These are phyloP conservation scores for Carex parvula DNA, from an alignment of 176 grass and related monocot species.

Conservation along the genomic window DNA sequence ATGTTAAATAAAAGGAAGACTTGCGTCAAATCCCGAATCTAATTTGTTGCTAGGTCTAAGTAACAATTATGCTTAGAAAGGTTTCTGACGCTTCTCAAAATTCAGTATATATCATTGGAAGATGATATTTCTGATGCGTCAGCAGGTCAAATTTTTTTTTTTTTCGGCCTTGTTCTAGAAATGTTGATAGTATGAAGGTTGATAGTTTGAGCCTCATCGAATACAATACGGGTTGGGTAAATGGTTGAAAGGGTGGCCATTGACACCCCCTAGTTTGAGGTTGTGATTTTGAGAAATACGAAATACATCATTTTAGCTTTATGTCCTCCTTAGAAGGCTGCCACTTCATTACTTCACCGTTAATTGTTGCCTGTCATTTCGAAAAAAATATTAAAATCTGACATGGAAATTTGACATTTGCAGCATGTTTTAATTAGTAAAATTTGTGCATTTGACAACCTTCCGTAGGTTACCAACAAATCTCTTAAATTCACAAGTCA, in stretches of 20 bases:
- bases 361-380: neutral
- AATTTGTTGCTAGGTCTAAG: neutral
- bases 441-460: neutral
- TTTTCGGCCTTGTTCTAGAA: neutral
- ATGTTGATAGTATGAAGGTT: neutral
- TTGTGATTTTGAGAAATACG: neutral
- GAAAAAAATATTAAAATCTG: neutral
- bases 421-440: neutral
- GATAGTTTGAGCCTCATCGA: neutral
- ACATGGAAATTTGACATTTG: neutral
- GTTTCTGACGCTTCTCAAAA: neutral
- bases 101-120: neutral
- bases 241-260: too few relatives aligned
- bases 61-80: neutral
- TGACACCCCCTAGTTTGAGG: too few relatives aligned
- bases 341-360: too few relatives aligned
- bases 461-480: too few relatives aligned
- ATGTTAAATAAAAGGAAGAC: neutral
- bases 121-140: neutral
- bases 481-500: too few relatives aligned
- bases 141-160: neutral
- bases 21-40: neutral
- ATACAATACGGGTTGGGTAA: too few relatives aligned
- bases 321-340: too few relatives aligned
- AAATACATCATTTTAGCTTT: neutral